These are phyloP conservation scores for Clavariopsis aquatica DNA, from an alignment of 495 filamentous ascomycete genomes.

Conservation along the genomic window DNA sequence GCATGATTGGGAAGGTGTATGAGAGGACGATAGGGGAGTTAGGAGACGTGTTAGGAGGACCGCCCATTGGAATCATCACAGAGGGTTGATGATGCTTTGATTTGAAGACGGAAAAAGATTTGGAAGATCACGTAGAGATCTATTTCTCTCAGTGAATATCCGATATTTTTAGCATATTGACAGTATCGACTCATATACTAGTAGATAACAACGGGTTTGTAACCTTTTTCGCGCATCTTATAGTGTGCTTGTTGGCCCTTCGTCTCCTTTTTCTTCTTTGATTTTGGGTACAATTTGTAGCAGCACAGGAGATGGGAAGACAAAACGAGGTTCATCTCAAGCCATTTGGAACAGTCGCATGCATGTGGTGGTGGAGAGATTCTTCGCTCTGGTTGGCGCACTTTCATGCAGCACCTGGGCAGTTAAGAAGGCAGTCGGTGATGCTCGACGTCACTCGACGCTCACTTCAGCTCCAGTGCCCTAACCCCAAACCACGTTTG, in stretches of 20 bases:
- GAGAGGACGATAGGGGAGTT: slow-evolving; percentile 74
- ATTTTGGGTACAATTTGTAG: neutral
- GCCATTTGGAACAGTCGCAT: neutral
- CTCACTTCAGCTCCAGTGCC: neutral
- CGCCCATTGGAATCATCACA: slow-evolving; percentile 45
- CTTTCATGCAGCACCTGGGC: neutral
- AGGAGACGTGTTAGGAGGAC: slow-evolving; percentile 58
- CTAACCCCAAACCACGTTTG: neutral
- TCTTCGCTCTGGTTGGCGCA: neutral
- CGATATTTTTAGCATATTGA: no score
- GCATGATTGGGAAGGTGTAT: slow-evolving; percentile 67
- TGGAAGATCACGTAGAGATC: no score
- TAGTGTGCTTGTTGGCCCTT: no score
- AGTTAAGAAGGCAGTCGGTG: neutral
- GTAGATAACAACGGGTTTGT: no score
- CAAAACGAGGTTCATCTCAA: no score
- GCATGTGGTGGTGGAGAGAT: neutral
- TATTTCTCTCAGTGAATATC: no score
- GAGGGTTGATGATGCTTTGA: slow-evolving; percentile 37
- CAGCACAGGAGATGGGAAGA: neutral
- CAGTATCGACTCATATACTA: no score
- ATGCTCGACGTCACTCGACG: neutral
- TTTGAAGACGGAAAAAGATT: no score
- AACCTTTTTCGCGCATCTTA: no score
- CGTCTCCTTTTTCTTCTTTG: neutral